Conservation (phyloP, 1,139 yeast species). For the Magnusiomyces sp. region DNA sequence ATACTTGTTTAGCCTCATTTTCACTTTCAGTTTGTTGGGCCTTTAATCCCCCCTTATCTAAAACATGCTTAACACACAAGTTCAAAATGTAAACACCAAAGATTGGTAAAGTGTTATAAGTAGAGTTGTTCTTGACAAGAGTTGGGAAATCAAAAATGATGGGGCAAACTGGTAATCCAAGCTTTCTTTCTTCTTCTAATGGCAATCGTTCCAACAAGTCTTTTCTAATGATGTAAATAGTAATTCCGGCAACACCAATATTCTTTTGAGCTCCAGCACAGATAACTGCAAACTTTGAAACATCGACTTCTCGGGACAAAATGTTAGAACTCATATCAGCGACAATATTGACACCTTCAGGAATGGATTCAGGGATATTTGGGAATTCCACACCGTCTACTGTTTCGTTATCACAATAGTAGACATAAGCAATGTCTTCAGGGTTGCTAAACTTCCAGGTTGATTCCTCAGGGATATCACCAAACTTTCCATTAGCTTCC, state of each 20-base stretch:
- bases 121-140: constrained; percentile 79
- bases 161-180: constrained; percentile 70
- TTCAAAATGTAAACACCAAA: constrained; percentile 81
- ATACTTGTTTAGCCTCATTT: constrained; percentile 53
- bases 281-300: constrained; percentile 75
- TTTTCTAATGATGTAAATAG: constrained; percentile 83
- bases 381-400: constrained; percentile 89
- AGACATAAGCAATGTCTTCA: constrained; percentile 67
- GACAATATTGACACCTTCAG: constrained; percentile 64
- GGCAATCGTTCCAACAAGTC: constrained; percentile 58
- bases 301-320: constrained; percentile 70
- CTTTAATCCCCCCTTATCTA: constrained; percentile 52
- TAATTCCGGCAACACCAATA: constrained; percentile 91
- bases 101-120: constrained; percentile 91
- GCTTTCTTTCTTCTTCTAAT: constrained; percentile 49
- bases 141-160: constrained; percentile 84
- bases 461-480: constrained; percentile 57
- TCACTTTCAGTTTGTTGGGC: constrained; percentile 51
- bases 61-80: constrained; percentile 58
- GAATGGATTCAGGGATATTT: constrained; percentile 45
- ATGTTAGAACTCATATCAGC: constrained; percentile 95
- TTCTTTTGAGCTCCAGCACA: constrained; percentile 94
- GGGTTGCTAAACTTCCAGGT: constrained; percentile 47
- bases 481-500: constrained; percentile 46
- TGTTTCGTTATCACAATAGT: constrained; percentile 93